A percentile compares a stretch with the other conserved stretches of the same genome.
phyloP scores from a whole-genome alignment of 371 early-diverging fungal genomes.

The Rhizomucor pusillus region DNA sequence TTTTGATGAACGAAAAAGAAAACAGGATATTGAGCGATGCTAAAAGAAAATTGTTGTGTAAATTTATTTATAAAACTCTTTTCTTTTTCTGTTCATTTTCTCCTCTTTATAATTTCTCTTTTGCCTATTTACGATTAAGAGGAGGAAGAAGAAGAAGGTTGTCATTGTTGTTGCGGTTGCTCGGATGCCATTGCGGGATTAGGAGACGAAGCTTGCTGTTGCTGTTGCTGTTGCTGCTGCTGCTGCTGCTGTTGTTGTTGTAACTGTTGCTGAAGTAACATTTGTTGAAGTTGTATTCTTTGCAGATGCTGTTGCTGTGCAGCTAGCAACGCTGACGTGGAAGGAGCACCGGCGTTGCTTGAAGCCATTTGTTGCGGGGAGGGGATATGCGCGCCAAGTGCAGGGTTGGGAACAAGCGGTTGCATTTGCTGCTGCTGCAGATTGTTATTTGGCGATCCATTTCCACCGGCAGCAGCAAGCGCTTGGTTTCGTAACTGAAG shows the following conservation, averaged over 20 bases:
- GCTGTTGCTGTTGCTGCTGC: constrained; percentile 9
- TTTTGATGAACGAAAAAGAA: no score
- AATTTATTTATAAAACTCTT: no score
- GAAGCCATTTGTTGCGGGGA: not conserved
- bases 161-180: constrained; percentile 4
- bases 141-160: constrained; percentile 23
- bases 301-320: constrained; percentile 15
- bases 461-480: not conserved
- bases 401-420: constrained; percentile 2
- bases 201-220: constrained; percentile 6
- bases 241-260: constrained; percentile 8
- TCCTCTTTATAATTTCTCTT: no score
- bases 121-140: no score
- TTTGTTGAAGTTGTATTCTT: constrained; percentile 9
- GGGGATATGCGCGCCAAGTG: not conserved
- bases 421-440: constrained; percentile 2
- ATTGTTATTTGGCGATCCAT: constrained; percentile 2
- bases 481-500: constrained; percentile 25
- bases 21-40: no score
- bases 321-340: constrained; percentile 4
- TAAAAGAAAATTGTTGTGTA: no score
- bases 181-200: not conserved
- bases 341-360: not conserved
- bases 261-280: constrained; percentile 10
- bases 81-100: no score